phyloP scores from a whole-genome alignment of 345 rosid species.

The Corymbia maculata region DNA sequence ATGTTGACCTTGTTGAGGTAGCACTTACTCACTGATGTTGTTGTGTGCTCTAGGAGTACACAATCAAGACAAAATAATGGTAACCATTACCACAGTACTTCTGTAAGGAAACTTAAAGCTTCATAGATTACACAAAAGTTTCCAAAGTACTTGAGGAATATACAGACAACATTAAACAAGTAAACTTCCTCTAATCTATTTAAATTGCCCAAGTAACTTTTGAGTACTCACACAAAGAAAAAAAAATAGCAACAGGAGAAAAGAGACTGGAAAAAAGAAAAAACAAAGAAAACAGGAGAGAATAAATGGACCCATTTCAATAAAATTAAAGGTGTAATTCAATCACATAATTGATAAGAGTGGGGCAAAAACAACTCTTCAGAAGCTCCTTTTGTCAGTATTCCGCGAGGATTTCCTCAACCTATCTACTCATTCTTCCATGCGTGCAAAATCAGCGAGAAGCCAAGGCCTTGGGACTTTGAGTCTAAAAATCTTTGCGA shows the following conservation, averaged over 20 bases:
- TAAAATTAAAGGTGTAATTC: slow-evolving; percentile 21
- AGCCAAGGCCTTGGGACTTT: slow-evolving; percentile 55
- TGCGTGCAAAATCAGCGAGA: slow-evolving; percentile 73
- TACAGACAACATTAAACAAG: slow-evolving; percentile 1
- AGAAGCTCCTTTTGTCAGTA: slow-evolving; percentile 34
- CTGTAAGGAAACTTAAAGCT: neutral
- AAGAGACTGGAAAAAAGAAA: neutral
- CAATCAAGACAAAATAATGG: neutral
- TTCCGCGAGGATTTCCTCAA: slow-evolving; percentile 12
- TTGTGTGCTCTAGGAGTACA: neutral
- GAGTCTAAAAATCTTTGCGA: slow-evolving; percentile 59
- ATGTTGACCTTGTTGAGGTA: neutral
- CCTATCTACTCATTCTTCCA: slow-evolving; percentile 73
- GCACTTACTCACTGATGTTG: neutral
- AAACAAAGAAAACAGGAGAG: neutral
- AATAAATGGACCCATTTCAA: slow-evolving; percentile 13
- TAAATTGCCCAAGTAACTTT: slow-evolving; percentile 9
- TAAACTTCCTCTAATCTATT: slow-evolving; percentile 20
- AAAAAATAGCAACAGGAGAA: neutral
- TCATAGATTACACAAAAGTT: neutral
- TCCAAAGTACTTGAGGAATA: slow-evolving; percentile 5
- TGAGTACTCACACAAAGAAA: neutral
- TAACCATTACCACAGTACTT: neutral
- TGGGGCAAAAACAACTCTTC: slow-evolving; percentile 27
- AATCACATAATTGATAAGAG: slow-evolving; percentile 18